Evolutionary conservation across 2,329 filamentous ascomycete genomes (phyloP).

Genomic region (Xylaria sp.): DNA sequence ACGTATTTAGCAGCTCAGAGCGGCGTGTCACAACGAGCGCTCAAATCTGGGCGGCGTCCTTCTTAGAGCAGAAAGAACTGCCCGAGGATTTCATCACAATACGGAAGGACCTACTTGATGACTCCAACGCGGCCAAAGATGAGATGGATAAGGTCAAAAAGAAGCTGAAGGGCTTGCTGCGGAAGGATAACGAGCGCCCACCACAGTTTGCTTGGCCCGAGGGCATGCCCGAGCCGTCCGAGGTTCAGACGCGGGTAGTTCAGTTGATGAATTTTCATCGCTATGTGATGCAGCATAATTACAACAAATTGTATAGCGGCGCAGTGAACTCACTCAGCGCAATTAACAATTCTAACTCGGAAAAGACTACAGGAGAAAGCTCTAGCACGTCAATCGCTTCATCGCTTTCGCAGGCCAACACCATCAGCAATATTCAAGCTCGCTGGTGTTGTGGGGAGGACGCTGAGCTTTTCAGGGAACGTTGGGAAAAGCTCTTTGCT

Average conservation of each 20-base stretch:
- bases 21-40: slow-evolving; percentile 92
- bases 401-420: slow-evolving; percentile 64
- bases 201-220: slow-evolving; percentile 98
- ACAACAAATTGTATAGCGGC: slow-evolving; percentile 74
- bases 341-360: slow-evolving; percentile 57
- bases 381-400: slow-evolving; percentile 52
- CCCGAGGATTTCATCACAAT: slow-evolving; percentile 86
- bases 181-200: slow-evolving; percentile 91
- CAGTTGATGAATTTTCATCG: slow-evolving; percentile 98
- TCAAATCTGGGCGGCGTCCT: slow-evolving; percentile 92
- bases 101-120: slow-evolving; percentile 92
- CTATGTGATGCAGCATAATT: slow-evolving; percentile 93
- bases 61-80: slow-evolving; percentile 85
- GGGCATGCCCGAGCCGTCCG: slow-evolving; percentile 90
- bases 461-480: slow-evolving; percentile 89
- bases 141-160: slow-evolving; percentile 99
- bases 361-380: slow-evolving; percentile 51
- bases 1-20: slow-evolving; percentile 95
- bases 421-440: slow-evolving; percentile 75
- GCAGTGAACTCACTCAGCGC: slow-evolving; percentile 67
- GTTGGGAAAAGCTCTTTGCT: slow-evolving; percentile 97
- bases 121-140: slow-evolving; percentile 97
- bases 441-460: slow-evolving; percentile 98
- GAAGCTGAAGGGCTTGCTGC: slow-evolving; percentile 90
- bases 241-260: slow-evolving; percentile 89